Percentiles rank a stretch among this genome's conserved stretches.
Conservation (phyloP, 495 filamentous ascomycete genomes). For the Penicillium fimorum region DNA sequence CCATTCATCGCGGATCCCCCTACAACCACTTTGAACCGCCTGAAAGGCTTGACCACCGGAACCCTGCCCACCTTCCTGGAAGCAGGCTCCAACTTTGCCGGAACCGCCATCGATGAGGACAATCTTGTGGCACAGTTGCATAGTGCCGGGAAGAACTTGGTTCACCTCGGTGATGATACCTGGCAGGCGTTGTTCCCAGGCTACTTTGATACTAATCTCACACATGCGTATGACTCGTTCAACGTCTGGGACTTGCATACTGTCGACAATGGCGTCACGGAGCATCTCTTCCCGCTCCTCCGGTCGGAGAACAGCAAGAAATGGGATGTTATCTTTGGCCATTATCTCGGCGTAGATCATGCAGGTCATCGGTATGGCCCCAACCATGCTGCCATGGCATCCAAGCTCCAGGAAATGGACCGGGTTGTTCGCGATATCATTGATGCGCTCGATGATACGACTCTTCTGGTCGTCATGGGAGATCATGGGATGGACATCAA, state of each 20-base stretch:
- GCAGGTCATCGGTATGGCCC: constrained; percentile 95
- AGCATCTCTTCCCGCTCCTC: constrained; percentile 85
- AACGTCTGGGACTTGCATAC: constrained; percentile 98
- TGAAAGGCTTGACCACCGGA: constrained; percentile 94
- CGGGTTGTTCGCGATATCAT: constrained; percentile 69
- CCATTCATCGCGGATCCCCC: constrained; percentile 98
- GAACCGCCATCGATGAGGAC: constrained; percentile 96
- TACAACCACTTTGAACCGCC: constrained; percentile 83
- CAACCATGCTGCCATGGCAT: constrained; percentile 85
- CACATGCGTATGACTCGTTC: constrained; percentile 87
- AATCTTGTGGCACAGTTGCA: constrained; percentile 85
- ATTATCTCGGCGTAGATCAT: constrained; percentile 95
- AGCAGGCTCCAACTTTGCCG: constrained; percentile 90
- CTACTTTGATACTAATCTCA: constrained; percentile 83
- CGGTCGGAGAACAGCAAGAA: constrained; percentile 57
- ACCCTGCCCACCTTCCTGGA: constrained; percentile 95
- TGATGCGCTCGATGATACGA: constrained; percentile 73
- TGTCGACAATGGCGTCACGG: constrained; percentile 92
- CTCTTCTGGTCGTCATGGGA: constrained; percentile 91
- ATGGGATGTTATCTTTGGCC: constrained; percentile 92
- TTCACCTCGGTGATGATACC: constrained; percentile 94
- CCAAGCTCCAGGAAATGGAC: constrained; percentile 92
- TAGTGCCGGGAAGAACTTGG: constrained; percentile 76
- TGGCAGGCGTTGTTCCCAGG: constrained; percentile 91
- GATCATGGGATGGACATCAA: constrained; percentile 98